phyloP scores from a whole-genome alignment of 2,329 filamentous ascomycete species.

The Hypoxylon sp. region DNA sequence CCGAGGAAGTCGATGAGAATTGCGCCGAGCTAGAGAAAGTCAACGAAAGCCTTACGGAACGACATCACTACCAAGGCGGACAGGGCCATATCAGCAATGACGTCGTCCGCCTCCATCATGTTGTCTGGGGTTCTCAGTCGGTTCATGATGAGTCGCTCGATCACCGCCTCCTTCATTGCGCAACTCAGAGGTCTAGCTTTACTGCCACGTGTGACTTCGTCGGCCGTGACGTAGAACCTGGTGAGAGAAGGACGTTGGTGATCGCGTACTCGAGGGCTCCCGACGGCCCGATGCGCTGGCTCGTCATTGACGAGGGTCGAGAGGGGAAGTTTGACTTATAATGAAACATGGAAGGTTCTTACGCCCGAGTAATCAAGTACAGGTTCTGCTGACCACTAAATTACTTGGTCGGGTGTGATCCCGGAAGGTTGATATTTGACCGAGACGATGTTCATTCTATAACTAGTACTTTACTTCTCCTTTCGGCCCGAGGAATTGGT shows the following conservation, averaged over 20 bases:
- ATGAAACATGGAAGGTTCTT: background rate
- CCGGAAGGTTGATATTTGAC: background rate
- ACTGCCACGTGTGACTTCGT: slow-evolving; percentile 11
- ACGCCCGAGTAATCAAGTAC: background rate
- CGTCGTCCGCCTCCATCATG: slow-evolving; percentile 14
- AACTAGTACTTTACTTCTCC: background rate
- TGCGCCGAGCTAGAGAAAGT: background rate
- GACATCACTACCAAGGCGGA: background rate
- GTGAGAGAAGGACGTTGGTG: slow-evolving; percentile 18
- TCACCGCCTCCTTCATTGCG: slow-evolving; percentile 4
- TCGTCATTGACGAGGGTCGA: slow-evolving; percentile 21
- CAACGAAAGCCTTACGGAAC: background rate
- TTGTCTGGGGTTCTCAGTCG: slow-evolving; percentile 20
- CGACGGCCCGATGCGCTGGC: slow-evolving; percentile 19
- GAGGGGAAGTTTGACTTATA: slow-evolving; percentile 12
- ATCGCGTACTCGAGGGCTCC: slow-evolving; percentile 23
- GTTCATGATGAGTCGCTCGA: slow-evolving; percentile 10
- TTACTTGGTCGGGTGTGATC: background rate
- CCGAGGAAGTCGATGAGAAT: background rate
- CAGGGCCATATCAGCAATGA: background rate
- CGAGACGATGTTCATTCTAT: background rate
- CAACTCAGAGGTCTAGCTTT: slow-evolving; percentile 5
- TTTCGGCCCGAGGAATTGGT: background rate
- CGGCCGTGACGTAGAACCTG: background rate
- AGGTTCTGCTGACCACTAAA: background rate